Evolutionary conservation across 73 alveolate genomes (phyloP), one percentile per base, ranked within the genome.

Genomic region (Effrenium voratum): DNA sequence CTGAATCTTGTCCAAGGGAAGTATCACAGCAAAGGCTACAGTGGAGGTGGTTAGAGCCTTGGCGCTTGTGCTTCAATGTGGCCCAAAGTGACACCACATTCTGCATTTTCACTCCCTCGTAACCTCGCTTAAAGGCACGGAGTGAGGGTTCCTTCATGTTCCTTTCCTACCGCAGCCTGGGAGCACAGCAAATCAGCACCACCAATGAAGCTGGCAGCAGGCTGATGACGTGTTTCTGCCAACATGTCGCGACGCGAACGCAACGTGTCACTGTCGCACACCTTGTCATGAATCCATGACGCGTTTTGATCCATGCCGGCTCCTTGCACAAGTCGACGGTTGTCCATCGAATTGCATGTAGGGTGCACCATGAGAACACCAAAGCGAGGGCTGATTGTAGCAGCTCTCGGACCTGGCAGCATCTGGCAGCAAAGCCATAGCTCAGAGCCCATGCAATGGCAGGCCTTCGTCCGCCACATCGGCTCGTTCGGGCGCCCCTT

Each of bases 331-430:
- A 43, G 87, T 90, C 96, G 5, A 38, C 34, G 41, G 16, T 68
- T 32, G 96, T 52, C 96, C 96, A 90, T 22, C 75, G 86, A 22
- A 55, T 45, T 6, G 96, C 85, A 40, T 73, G 96, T 12, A 90
- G 44, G 52, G 63, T 44, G 79, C 87, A 90, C 96, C 96, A 90
- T 73, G 76, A 52, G 77, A 90, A 90, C 52, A 75, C 85, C 96
- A 90, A 45, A 38, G 87, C 30, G 55, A 90, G 77, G 50, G 72
- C 82, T 5, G 87, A 90, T 38, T 66, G 47, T 44, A 41, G 24
- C 50, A 90, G 63, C 19, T 90, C 87, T n/a, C 96, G 96, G 55
- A 68, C 87, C 96, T 90, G 96, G 0, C 40, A 63, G 77, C 40
- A 63, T 15, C 26, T 22, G 44, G 41, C 16, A 66, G 40, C 40